These are phyloP conservation scores for Coelastrella sp. DNA, from an alignment of 139 green algal species.

Conservation along the genomic window DNA sequence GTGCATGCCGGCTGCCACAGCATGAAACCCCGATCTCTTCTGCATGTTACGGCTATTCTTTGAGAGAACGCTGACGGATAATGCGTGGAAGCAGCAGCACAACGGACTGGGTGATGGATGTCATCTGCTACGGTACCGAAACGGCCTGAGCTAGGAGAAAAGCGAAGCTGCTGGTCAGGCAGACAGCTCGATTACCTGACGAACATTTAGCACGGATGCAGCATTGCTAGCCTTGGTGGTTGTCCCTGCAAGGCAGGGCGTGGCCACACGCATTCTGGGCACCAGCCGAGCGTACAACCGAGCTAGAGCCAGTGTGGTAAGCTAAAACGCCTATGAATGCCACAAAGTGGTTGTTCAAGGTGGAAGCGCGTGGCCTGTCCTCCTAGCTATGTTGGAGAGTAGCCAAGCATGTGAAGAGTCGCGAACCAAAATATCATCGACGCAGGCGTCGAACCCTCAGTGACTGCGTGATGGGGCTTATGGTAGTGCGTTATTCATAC, in stretches of 20 bases:
- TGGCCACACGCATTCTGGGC: constrained; percentile 9
- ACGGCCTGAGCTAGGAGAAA: no score
- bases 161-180: background rate
- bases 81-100: background rate
- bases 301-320: background rate
- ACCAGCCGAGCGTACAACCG: background rate
- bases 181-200: background rate
- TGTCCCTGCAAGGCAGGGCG: background rate
- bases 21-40: background rate
- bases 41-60: background rate
- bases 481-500: no score
- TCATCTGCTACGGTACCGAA: background rate
- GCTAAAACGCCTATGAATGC: background rate
- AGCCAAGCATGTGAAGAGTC: background rate
- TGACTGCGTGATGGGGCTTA: no score
- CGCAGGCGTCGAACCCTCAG: no score
- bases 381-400: background rate
- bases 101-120: background rate
- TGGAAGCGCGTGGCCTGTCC: background rate
- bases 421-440: background rate
- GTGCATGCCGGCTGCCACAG: background rate
- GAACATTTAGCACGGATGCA: background rate
- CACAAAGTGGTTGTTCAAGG: background rate
- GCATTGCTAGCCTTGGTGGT: background rate
- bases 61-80: background rate